Percentiles rank a stretch among this genome's conserved stretches.
These are phyloP conservation scores for Quercus phellos DNA, from an alignment of 331 rosid genomes.

Conservation along the genomic window DNA sequence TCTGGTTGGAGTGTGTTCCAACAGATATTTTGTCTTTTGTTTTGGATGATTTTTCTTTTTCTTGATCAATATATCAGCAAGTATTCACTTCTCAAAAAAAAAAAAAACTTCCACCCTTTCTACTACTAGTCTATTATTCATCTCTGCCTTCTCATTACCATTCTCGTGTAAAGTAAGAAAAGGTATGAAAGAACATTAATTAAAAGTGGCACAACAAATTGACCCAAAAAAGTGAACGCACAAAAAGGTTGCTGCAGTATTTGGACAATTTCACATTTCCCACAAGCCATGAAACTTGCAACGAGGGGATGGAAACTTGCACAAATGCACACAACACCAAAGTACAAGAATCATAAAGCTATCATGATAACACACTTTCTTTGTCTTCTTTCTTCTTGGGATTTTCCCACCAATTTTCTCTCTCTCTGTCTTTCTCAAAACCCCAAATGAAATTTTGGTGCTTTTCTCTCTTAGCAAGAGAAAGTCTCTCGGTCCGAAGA, in stretches of 20 bases:
- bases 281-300: constrained; percentile 30
- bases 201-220: constrained; percentile 22
- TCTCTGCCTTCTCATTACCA: too few species aligned
- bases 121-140: constrained; percentile 4
- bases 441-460: constrained; percentile 18
- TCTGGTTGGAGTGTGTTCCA: too few species aligned
- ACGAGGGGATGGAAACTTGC: constrained; percentile 7
- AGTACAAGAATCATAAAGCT: constrained; percentile 43
- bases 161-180: neutral
- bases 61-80: too few species aligned
- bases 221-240: constrained; percentile 28
- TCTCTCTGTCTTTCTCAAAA: constrained; percentile 25
- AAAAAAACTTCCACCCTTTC: neutral
- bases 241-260: constrained; percentile 33
- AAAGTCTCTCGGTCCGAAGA: constrained; percentile 48
- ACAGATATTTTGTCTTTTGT: too few species aligned
- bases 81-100: too few species aligned
- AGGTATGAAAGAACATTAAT: constrained; percentile 24
- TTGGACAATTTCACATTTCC: constrained; percentile 26
- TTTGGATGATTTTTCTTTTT: too few species aligned
- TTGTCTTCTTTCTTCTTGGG: constrained; percentile 48
- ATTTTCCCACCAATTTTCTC: constrained; percentile 28
- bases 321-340: constrained; percentile 30
- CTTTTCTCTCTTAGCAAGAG: constrained; percentile 20
- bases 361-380: constrained; percentile 43